Percentiles rank a stretch among this genome's conserved stretches.
Evolutionary conservation across 2,329 filamentous ascomycete genomes (phyloP).

Genomic region (Domatiomyces catenatus): DNA sequence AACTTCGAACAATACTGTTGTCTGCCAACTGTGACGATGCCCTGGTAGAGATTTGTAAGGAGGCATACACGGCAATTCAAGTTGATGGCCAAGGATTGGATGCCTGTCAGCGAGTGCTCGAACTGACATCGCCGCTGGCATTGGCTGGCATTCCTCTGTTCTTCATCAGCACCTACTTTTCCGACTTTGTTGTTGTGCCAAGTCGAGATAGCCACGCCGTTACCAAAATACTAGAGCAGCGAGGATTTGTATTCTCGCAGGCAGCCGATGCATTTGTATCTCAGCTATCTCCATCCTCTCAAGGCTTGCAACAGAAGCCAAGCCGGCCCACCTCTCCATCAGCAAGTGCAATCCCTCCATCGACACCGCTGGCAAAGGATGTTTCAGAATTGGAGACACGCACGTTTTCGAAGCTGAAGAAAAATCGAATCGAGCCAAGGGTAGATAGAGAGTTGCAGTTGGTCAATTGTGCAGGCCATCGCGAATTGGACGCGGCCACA

Average conservation of each 20-base stretch:
- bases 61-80: constrained; percentile 76
- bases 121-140: constrained; percentile 78
- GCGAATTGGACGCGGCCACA: constrained; percentile 16
- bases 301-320: constrained; percentile 16
- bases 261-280: constrained; percentile 51
- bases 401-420: constrained; percentile 72
- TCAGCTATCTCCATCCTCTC: constrained; percentile 23
- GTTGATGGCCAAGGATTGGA: constrained; percentile 83
- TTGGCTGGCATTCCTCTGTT: constrained; percentile 87
- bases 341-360: constrained; percentile 34
- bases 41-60: constrained; percentile 56
- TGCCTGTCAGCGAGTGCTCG: constrained; percentile 77
- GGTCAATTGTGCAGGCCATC: constrained; percentile 63
- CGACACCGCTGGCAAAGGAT: constrained; percentile 62
- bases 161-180: constrained; percentile 97
- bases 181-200: constrained; percentile 88
- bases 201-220: constrained; percentile 58
- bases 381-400: constrained; percentile 64
- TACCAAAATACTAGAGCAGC: constrained; percentile 56
- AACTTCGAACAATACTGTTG: constrained; percentile 34
- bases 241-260: constrained; percentile 72
- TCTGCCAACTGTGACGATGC: constrained; percentile 19
- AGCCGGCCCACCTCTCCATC: constrained; percentile 25
- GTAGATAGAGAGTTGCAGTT: constrained; percentile 55
- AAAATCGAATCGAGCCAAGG: constrained; percentile 56